Base-by-base conservation (phyloP, 2,329 filamentous ascomycete species). In the Massarina eburnea region DNA sequence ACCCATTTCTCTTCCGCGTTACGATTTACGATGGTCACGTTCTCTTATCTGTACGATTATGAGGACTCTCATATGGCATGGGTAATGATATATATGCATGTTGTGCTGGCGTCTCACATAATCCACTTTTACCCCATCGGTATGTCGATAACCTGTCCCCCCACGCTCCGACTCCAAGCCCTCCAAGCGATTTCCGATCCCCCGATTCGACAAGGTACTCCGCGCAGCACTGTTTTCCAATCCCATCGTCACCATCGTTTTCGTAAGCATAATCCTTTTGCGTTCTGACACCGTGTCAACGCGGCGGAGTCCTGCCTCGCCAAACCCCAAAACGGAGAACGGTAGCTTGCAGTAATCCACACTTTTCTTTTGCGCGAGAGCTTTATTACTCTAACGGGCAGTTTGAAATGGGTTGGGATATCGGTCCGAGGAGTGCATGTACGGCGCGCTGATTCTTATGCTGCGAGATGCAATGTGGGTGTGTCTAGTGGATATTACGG, bases 311-410 rank as follows among this genome's bases (percentile, higher is more conserved):
- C 52, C 33, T 43, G 44, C 8, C 20, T 15, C 45, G 10, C 30
- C 14, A 12, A 22, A 32, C 38, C 50, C 52, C 21, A 52, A 59
- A 49, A 39, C 24, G 49, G 56, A 51, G 33, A 57, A 60, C 57
- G 57, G 51, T 53, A 43, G 17, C n/a, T 26, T 9, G 15, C 57
- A 58, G 57, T 43, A 49, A 51, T 58, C 57, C 15, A 60, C 55
- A 51, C 38, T n/a, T 32, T 40, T 21, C 14, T 10, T 20, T 18
- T 10, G 17, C 5, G 24, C 24, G 14, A 22, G 15, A 14, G 4
- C 19, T 8, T 30, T 41, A 14, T 39, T 38, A 45, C 36, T 22
- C 7, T 4, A 39, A 14, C 14, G 8, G 26, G 39, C n/a, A 42
- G 18, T 26, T 32, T 32, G 26, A 22, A 21, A 18, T 9, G 26